Conservation (phyloP, 2,329 filamentous ascomycete genomes). For the Fusarium austroafricanum region DNA sequence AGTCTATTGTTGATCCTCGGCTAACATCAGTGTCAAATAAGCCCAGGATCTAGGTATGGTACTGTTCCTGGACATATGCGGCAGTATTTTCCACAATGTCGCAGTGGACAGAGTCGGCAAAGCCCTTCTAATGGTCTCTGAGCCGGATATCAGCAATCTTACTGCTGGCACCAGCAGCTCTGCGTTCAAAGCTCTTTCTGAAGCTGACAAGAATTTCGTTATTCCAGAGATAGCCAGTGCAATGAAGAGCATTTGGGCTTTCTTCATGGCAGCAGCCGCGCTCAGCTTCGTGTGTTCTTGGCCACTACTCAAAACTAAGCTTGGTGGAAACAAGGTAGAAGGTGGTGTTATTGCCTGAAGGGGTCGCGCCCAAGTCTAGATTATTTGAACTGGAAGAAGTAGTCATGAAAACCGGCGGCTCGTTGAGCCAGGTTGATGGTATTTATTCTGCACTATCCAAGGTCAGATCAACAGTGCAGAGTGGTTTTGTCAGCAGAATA, state of each 20-base stretch:
- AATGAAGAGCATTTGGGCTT: neutral
- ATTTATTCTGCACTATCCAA: too few relatives aligned
- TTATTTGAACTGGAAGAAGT: too few relatives aligned
- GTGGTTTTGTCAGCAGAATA: too few relatives aligned
- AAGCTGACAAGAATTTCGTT: neutral
- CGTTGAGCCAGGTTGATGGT: too few relatives aligned
- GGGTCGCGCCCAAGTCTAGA: too few relatives aligned
- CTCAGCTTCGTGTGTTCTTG: neutral
- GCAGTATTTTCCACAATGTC: slow-evolving; percentile 6
- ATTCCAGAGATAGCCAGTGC: neutral
- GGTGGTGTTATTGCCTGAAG: too few relatives aligned
- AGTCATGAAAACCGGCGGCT: too few relatives aligned
- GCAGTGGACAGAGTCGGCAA: neutral
- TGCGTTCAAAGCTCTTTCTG: neutral
- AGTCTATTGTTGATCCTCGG: rapidly evolving
- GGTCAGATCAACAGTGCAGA: too few relatives aligned
- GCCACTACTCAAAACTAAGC: neutral
- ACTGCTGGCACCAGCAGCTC: slow-evolving; percentile 3
- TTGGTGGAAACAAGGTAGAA: too few relatives aligned
- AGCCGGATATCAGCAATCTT: neutral
- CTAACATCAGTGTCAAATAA: neutral
- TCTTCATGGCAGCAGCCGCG: neutral
- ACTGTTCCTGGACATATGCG: neutral
- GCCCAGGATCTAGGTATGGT: slow-evolving; percentile 13
- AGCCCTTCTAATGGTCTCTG: neutral